phyloP scores from a whole-genome alignment of 768 basidiomycete species.

The Cystofilobasidium bisporidii region DNA sequence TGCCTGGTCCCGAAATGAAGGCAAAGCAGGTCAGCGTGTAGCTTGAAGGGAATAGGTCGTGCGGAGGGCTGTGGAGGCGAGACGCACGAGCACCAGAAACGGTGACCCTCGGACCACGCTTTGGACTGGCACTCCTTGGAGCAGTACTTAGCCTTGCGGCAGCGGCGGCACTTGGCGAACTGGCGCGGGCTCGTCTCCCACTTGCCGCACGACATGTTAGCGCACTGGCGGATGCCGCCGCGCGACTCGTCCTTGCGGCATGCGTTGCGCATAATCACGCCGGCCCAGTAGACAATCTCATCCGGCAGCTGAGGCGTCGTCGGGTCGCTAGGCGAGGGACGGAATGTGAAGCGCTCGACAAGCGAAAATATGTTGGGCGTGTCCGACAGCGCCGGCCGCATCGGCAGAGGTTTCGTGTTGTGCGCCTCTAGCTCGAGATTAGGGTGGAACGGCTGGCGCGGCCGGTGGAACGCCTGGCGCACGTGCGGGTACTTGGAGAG shows the following conservation, averaged over 20 bases:
- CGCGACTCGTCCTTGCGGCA: constrained; percentile 90
- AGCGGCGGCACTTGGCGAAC: constrained; percentile 92
- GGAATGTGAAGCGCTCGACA: constrained; percentile 92
- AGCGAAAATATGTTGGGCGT: constrained; percentile 86
- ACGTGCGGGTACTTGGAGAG: constrained; percentile 97
- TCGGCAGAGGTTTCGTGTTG: constrained; percentile 32
- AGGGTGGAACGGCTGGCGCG: constrained; percentile 41
- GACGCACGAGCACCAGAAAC: constrained; percentile 43
- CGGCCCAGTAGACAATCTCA: constrained; percentile 98
- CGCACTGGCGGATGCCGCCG: constrained; percentile 93
- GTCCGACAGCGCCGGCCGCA: constrained; percentile 37
- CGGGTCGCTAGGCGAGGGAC: constrained; percentile 71
- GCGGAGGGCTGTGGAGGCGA: no score
- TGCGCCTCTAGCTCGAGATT: constrained; percentile 34
- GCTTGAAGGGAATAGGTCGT: no score
- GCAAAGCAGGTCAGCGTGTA: no score
- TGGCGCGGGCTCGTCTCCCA: constrained; percentile 90
- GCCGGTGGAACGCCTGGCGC: constrained; percentile 87
- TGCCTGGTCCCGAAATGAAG: no score
- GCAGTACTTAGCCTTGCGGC: constrained; percentile 96
- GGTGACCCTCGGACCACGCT: constrained; percentile 91
- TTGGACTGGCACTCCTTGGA: constrained; percentile 94
- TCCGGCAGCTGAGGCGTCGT: constrained; percentile 61
- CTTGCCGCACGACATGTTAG: constrained; percentile 91
- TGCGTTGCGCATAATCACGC: constrained; percentile 99